Evolutionary conservation across 2,329 filamentous ascomycete species (phyloP).

Genomic region (Cladosporium velox): DNA sequence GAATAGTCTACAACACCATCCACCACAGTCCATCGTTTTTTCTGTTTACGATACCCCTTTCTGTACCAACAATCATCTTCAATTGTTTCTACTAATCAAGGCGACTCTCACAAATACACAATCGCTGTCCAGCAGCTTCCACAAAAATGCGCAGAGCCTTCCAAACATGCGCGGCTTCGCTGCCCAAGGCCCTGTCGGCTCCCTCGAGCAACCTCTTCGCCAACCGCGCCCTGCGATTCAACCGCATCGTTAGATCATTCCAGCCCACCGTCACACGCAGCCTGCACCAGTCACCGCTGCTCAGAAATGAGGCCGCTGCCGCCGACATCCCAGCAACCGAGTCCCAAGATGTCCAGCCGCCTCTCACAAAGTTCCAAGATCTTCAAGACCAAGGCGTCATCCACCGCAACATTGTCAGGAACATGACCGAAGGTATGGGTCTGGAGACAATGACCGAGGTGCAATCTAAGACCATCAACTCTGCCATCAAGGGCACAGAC

Average conservation of each 20-base stretch:
- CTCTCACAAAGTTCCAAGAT: conserved; percentile 48
- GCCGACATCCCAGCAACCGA: conserved; percentile 23
- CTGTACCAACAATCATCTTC: not conserved
- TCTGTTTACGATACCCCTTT: conserved; percentile 14
- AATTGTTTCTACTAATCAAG: not conserved
- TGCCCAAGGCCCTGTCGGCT: conserved; percentile 28
- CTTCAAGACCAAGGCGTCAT: conserved; percentile 54
- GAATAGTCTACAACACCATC: not conserved
- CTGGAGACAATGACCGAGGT: conserved; percentile 91
- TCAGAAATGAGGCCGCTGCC: conserved; percentile 35
- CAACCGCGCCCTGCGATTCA: conserved; percentile 21
- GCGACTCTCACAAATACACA: not conserved
- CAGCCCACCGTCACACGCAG: conserved; percentile 20
- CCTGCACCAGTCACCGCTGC: conserved; percentile 44
- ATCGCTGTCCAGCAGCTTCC: conserved; percentile 4
- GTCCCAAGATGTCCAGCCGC: conserved; percentile 25
- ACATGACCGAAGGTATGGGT: conserved; percentile 71
- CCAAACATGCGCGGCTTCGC: conserved; percentile 35
- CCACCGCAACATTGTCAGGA: conserved; percentile 63
- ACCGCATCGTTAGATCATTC: conserved; percentile 16
- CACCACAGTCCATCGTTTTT: conserved; percentile 12
- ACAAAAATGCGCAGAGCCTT: conserved; percentile 35
- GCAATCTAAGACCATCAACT: conserved; percentile 78
- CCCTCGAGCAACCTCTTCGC: conserved; percentile 22
- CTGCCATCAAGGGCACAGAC: conserved; percentile 77